These are phyloP conservation scores for Clathrus columnatus DNA, from an alignment of 768 basidiomycete species.

Conservation along the genomic window DNA sequence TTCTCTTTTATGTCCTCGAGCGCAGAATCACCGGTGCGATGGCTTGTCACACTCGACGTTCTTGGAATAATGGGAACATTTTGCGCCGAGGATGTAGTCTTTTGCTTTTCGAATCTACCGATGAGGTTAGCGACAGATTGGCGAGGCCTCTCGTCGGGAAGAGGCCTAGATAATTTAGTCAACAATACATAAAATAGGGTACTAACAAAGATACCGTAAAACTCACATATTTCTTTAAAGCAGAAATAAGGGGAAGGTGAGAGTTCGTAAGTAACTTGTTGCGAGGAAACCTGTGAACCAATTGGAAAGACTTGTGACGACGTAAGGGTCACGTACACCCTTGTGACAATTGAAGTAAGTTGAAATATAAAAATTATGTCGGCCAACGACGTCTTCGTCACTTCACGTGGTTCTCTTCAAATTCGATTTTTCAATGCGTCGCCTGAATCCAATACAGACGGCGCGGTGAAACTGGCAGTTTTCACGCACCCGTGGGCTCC, in stretches of 20 bases:
- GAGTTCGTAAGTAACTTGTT: background rate
- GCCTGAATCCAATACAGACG: background rate
- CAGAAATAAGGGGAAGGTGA: background rate
- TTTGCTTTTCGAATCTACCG: constrained; percentile 78
- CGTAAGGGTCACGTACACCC: background rate
- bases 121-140: constrained; percentile 86
- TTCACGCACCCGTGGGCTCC: constrained; percentile 83
- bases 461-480: constrained; percentile 32
- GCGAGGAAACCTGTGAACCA: background rate
- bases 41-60: constrained; percentile 59
- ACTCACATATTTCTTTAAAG: background rate
- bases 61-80: constrained; percentile 32
- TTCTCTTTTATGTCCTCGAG: constrained; percentile 64
- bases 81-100: constrained; percentile 36
- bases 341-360: no score
- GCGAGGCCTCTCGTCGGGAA: constrained; percentile 83
- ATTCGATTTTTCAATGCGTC: constrained; percentile 1
- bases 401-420: constrained; percentile 10
- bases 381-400: background rate
- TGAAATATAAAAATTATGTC: background rate
- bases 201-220: background rate
- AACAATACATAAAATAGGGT: background rate
- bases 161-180: constrained; percentile 44
- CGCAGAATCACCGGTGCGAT: constrained; percentile 52
- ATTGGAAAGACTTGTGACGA: background rate